These are phyloP conservation scores for Royoungia palumana DNA, from an alignment of 768 basidiomycete species.

Conservation along the genomic window DNA sequence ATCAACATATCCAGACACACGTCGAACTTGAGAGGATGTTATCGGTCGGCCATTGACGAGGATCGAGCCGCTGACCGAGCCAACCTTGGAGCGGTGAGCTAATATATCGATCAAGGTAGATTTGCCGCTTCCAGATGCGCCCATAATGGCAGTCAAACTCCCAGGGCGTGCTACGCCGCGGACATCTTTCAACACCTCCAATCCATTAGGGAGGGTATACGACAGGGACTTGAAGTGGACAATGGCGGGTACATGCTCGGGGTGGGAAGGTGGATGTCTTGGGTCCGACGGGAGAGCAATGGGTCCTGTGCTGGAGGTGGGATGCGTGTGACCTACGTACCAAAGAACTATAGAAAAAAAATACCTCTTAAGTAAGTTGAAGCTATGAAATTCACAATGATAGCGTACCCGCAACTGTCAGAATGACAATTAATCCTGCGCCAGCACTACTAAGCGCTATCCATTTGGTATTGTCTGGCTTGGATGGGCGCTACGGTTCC, in stretches of 20 bases:
- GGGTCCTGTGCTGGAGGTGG: constrained; percentile 46
- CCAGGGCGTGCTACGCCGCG: constrained; percentile 85
- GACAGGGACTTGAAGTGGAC: constrained; percentile 87
- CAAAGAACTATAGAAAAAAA: constrained; percentile 61
- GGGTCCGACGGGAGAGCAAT: constrained; percentile 87
- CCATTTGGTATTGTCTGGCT: constrained; percentile 80
- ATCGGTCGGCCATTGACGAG: constrained; percentile 86
- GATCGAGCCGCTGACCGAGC: constrained; percentile 64
- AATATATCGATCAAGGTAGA: constrained; percentile 96
- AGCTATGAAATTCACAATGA: not conserved
- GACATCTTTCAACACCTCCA: constrained; percentile 74
- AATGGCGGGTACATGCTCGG: constrained; percentile 90
- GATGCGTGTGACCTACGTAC: constrained; percentile 79
- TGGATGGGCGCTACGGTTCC: constrained; percentile 57
- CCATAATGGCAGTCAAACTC: constrained; percentile 94
- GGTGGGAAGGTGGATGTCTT: constrained; percentile 48
- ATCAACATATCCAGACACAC: constrained; percentile 92
- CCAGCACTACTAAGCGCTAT: constrained; percentile 81
- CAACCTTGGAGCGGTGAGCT: constrained; percentile 85
- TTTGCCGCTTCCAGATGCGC: constrained; percentile 94
- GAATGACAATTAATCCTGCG: constrained; percentile 70
- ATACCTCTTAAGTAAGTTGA: not conserved
- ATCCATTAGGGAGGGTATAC: constrained; percentile 62
- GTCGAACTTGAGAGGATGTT: constrained; percentile 69
- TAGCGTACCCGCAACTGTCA: constrained; percentile 56